Evolutionary conservation across 1,284 basidiomycete genomes (phyloP), one percentile per base, ranked within the genome.

Genomic region (Neonothopanus nambi): DNA sequence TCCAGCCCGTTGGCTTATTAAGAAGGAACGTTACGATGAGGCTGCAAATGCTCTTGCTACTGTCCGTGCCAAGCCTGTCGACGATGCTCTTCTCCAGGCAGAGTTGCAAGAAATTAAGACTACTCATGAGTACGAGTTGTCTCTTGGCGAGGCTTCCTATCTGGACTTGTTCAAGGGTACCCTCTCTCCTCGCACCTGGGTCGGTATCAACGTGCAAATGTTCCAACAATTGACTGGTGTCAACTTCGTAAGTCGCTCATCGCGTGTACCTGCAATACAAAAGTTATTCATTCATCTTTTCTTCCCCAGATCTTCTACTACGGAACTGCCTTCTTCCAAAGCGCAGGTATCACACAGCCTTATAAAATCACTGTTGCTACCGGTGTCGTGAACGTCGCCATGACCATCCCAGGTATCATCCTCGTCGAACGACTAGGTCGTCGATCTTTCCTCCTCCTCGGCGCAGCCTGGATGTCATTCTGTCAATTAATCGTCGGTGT

Each of bases 221-320:
- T 80, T 75, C 77, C 87, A 89, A 70, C 87, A 89, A 69, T 79
- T 84, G 67, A 84, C 84, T 52, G 85, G 82, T 68, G 80, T 85
- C 77, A 87, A 87, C 80, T 87, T 86, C 70, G 38, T 36, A 28
- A 41, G 30, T 46, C 24, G n/a, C n/a, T n/a, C n/a, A n/a, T n/a
- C n/a, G n/a, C n/a, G n/a, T n/a, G n/a, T n/a, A n/a, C n/a, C n/a
- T 17, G 23, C 37, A 2, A 35, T 39, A 18, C 21, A 33, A 33
- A 33, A 33, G 9, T 5, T 33, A 3, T 15, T 6, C 9, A 28
- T 20, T 40, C 13, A 17, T 13, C 13, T 11, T 42, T 18, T 18
- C 13, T 36, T 23, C n/a, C 12, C 23, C 42, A 54, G 52, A 85
- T 88, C 75, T 86, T 85, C 77, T 85, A 84, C 68, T 72, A 76